A percentile compares a stretch with the other conserved stretches of the same genome.
Conservation (phyloP, 164 flowering plant genomes). For the Akebia trifoliata region DNA sequence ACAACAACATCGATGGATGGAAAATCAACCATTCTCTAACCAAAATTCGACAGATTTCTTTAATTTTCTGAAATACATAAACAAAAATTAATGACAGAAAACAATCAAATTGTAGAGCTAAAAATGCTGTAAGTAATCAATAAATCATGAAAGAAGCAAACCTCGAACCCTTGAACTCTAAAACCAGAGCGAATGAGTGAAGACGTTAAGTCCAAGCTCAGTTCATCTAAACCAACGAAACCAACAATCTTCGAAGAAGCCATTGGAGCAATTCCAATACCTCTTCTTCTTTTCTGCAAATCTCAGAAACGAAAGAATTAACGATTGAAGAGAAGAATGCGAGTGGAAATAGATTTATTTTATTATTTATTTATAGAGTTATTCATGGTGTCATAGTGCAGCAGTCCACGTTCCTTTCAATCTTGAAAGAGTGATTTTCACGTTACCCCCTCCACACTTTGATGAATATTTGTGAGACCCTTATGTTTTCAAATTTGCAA, state of each 20-base stretch:
- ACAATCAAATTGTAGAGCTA: not conserved
- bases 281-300: no score
- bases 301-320: no score
- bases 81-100: not conserved
- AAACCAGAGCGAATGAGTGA: slow-evolving; percentile 65
- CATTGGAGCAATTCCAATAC: no score
- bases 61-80: not conserved
- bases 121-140: not conserved
- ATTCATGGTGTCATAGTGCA: no score
- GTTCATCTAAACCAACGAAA: slow-evolving; percentile 63
- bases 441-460: no score
- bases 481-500: no score
- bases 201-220: slow-evolving; percentile 64
- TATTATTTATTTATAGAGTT: no score
- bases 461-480: no score
- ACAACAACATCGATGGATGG: not conserved
- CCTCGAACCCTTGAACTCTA: slow-evolving; percentile 71
- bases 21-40: not conserved
- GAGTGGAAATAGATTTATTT: no score
- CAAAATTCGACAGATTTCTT: not conserved
- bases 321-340: no score
- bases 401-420: no score
- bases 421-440: no score
- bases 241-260: slow-evolving; percentile 40
- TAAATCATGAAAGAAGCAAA: slow-evolving; percentile 7